Base-by-base conservation (phyloP, 345 rosid genomes). In the Populus deltoides region DNA sequence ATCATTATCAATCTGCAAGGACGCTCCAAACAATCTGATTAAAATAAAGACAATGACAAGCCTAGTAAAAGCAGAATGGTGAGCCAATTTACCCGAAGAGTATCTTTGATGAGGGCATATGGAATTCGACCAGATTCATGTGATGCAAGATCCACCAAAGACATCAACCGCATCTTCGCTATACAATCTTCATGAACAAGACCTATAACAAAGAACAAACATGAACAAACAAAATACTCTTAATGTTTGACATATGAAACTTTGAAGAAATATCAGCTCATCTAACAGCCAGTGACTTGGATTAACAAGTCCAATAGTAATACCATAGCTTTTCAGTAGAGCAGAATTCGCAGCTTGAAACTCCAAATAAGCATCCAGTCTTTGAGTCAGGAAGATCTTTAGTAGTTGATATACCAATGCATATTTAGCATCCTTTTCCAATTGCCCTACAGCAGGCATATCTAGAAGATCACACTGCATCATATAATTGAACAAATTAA, bases 401-500 rank as follows among this genome's bases (percentile, higher is more conserved):
- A 94, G 86, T 59, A 97, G 98, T 85, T 91, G 93, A 86, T 90
- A 94, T 36, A 89, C 90, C 63, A 87, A 77, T 18, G 90, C 88
- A 85, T 92, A 80, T 77, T 90, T 90, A 25, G 87, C 86, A 83
- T 91, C 98, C 76, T 88, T 89, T 88, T 97, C 98, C 80, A 97
- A 78, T 82, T 94, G 98, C 66, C 80, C 85, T 24, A 97, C 84
- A 6, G 98, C 97, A 71, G 92, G 96, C 93, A 94, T 87, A 80
- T 90, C 99, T 86, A 97, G 83, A 70, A 97, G 83, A 83, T 94
- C 97, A 82, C 97, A 97, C 99, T 97, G 93, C 87, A 90, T 75
- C 20, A 71, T 2, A 66, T 2, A 78, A 43, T 33, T 29, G 36
- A 22, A 51, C 62, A 43, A 51, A 71, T 78, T 71, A 74, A 66